Percentiles rank a stretch among this genome's conserved stretches.
These are phyloP conservation scores for Hygrophoropsis aurantiaca DNA, from an alignment of 768 basidiomycete genomes.

Conservation along the genomic window DNA sequence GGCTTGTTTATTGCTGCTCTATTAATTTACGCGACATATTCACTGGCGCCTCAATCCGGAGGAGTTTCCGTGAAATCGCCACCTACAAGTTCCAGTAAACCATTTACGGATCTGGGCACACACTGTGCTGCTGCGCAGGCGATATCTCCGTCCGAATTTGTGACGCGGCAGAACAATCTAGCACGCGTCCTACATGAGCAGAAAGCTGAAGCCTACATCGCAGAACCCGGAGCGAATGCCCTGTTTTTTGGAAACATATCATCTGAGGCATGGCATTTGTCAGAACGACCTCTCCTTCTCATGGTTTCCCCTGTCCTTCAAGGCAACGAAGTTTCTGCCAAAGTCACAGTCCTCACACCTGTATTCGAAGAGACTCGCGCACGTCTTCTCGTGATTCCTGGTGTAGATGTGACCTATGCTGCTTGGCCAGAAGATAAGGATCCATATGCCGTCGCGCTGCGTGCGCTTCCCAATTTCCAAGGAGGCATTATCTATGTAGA, in stretches of 20 bases:
- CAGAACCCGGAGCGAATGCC: slow-evolving; percentile 75
- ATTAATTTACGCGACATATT: too few species aligned
- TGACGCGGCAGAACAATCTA: slow-evolving; percentile 52
- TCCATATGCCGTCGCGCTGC: slow-evolving; percentile 57
- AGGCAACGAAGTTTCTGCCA: slow-evolving; percentile 32
- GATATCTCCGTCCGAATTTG: slow-evolving; percentile 46
- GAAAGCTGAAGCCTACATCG: slow-evolving; percentile 68
- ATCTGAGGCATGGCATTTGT: slow-evolving; percentile 59
- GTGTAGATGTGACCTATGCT: slow-evolving; percentile 42
- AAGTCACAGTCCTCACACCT: slow-evolving; percentile 68
- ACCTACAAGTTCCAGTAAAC: neutral
- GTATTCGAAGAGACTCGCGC: slow-evolving; percentile 77
- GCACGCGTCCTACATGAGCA: slow-evolving; percentile 48
- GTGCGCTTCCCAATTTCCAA: slow-evolving; percentile 22
- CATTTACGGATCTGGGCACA: slow-evolving; percentile 26
- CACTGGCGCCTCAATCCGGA: too few species aligned
- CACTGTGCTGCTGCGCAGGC: slow-evolving; percentile 53
- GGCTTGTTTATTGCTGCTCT: too few species aligned
- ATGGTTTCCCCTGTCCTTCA: slow-evolving; percentile 48
- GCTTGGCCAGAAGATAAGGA: slow-evolving; percentile 69
- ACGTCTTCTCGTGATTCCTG: slow-evolving; percentile 54
- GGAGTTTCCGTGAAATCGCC: too few species aligned
- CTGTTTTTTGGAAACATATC: slow-evolving; percentile 76
- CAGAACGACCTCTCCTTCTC: slow-evolving; percentile 77
- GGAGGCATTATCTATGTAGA: slow-evolving; percentile 56